A percentile compares a stretch with the other conserved stretches of the same genome.
These are phyloP conservation scores for Erodium maritimum DNA, from an alignment of 345 rosid species.

Conservation along the genomic window DNA sequence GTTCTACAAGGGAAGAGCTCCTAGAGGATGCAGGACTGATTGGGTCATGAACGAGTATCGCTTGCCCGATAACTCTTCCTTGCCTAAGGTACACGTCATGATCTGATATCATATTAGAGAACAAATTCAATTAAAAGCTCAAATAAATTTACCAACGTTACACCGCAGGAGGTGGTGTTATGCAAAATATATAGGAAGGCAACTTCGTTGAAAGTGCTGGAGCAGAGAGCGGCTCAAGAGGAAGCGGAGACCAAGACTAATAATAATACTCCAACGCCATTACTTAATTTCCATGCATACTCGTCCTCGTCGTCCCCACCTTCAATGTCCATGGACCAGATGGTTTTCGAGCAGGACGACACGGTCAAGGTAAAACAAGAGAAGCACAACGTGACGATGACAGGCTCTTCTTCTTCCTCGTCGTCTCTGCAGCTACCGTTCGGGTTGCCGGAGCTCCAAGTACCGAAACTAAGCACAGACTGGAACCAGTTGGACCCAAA, in stretches of 20 bases:
- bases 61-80: slow-evolving; percentile 53
- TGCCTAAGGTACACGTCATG: slow-evolving; percentile 47
- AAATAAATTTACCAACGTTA: no score
- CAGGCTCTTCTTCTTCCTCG: slow-evolving; percentile 15
- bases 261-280: slow-evolving; percentile 19
- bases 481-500: slow-evolving; percentile 52
- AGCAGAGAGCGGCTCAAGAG: slow-evolving; percentile 70
- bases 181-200: slow-evolving; percentile 94
- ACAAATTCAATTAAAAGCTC: neutral
- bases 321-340: slow-evolving; percentile 9
- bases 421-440: slow-evolving; percentile 24
- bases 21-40: slow-evolving; percentile 79
- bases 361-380: slow-evolving; percentile 8
- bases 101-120: no score
- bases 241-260: slow-evolving; percentile 25
- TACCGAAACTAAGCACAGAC: slow-evolving; percentile 47
- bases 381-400: slow-evolving; percentile 6
- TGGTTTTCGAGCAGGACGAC: slow-evolving; percentile 31
- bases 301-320: slow-evolving; percentile 16
- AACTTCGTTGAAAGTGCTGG: slow-evolving; percentile 71
- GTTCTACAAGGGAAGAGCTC: slow-evolving; percentile 85
- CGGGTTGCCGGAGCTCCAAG: slow-evolving; percentile 59
- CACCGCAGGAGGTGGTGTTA: slow-evolving; percentile 64
- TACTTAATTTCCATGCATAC: slow-evolving; percentile 26
- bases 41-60: slow-evolving; percentile 98